A percentile compares a stretch with the other conserved stretches of the same genome.
phyloP scores from a whole-genome alignment of 2,329 filamentous ascomycete species.

The Trichoderma citrinoviride region DNA sequence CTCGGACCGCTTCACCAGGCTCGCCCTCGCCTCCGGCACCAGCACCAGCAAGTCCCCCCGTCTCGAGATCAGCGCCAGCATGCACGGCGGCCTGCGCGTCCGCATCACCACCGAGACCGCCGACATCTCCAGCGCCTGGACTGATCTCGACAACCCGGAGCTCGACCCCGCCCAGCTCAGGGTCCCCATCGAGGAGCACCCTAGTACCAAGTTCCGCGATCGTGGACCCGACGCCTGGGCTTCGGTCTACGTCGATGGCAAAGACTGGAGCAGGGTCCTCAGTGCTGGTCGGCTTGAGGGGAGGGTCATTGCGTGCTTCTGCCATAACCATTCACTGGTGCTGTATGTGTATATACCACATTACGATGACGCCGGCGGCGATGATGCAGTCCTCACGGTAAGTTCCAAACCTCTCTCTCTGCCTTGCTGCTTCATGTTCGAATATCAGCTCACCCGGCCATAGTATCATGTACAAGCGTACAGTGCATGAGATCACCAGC shows the following conservation, averaged over 20 bases:
- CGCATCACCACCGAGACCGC: slow-evolving; percentile 80
- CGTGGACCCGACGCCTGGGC: slow-evolving; percentile 82
- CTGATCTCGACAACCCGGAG: slow-evolving; percentile 79
- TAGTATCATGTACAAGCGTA: slow-evolving; percentile 48
- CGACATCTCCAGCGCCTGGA: slow-evolving; percentile 83
- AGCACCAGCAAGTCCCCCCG: slow-evolving; percentile 54
- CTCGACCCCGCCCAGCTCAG: slow-evolving; percentile 75
- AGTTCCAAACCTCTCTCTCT: slow-evolving; percentile 30
- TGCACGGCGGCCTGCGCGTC: slow-evolving; percentile 83
- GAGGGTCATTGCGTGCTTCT: slow-evolving; percentile 88
- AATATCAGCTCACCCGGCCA: slow-evolving; percentile 27
- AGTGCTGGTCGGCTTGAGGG: slow-evolving; percentile 88
- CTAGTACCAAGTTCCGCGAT: slow-evolving; percentile 73
- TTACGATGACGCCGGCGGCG: slow-evolving; percentile 62
- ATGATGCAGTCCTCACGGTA: slow-evolving; percentile 75
- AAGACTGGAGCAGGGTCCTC: slow-evolving; percentile 91
- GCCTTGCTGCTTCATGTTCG: not conserved
- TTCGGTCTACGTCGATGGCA: slow-evolving; percentile 84
- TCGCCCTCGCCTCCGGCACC: slow-evolving; percentile 56
- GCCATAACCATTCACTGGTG: slow-evolving; percentile 75
- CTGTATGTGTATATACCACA: slow-evolving; percentile 78
- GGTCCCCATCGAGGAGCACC: slow-evolving; percentile 72
- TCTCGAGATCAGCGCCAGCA: slow-evolving; percentile 86
- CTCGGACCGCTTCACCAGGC: slow-evolving; percentile 89
- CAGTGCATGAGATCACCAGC: slow-evolving; percentile 30